Percentiles rank a stretch among this genome's conserved stretches.
phyloP scores from a whole-genome alignment of 768 basidiomycete species.

The Suillus luteus region DNA sequence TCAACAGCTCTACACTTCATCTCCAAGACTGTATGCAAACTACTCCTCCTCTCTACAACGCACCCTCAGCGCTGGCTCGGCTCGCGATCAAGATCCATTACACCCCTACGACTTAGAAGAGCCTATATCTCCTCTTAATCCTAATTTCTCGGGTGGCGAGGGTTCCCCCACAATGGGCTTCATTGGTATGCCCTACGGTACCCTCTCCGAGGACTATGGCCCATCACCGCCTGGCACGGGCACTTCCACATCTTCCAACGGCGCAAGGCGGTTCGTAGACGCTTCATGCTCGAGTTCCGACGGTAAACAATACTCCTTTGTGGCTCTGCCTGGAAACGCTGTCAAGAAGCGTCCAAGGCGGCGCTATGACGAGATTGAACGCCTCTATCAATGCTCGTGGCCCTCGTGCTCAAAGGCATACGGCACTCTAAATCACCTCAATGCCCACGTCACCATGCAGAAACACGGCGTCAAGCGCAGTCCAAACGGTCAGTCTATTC shows the following conservation, averaged over 20 bases:
- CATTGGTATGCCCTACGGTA: conserved; percentile 41
- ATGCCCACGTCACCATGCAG: conserved; percentile 98
- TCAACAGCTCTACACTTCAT: conserved; percentile 43
- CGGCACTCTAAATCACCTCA: conserved; percentile 95
- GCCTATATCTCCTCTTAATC: conserved; percentile 56
- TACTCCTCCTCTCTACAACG: conserved; percentile 48
- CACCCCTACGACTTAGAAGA: conserved; percentile 37
- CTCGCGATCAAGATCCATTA: conserved; percentile 35
- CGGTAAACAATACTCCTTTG: conserved; percentile 80
- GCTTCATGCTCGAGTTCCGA: conserved; percentile 39
- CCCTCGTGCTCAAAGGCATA: conserved; percentile 80
- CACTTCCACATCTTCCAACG: conserved; percentile 56
- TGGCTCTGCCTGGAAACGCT: conserved; percentile 76
- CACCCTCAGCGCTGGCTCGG: conserved; percentile 45
- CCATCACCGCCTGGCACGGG: conserved; percentile 64
- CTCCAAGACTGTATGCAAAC: conserved; percentile 38
- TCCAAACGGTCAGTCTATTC: conserved; percentile 66
- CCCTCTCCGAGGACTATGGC: conserved; percentile 53
- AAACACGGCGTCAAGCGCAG: conserved; percentile 90
- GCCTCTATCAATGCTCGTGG: conserved; percentile 87
- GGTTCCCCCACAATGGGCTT: conserved; percentile 35
- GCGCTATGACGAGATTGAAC: conserved; percentile 93
- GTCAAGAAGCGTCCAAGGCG: conserved; percentile 84
- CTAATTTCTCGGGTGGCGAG: conserved; percentile 51
- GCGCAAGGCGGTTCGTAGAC: conserved; percentile 24